phyloP scores from a whole-genome alignment of 2,329 filamentous ascomycete species.

The Epichloe brachyelytri region DNA sequence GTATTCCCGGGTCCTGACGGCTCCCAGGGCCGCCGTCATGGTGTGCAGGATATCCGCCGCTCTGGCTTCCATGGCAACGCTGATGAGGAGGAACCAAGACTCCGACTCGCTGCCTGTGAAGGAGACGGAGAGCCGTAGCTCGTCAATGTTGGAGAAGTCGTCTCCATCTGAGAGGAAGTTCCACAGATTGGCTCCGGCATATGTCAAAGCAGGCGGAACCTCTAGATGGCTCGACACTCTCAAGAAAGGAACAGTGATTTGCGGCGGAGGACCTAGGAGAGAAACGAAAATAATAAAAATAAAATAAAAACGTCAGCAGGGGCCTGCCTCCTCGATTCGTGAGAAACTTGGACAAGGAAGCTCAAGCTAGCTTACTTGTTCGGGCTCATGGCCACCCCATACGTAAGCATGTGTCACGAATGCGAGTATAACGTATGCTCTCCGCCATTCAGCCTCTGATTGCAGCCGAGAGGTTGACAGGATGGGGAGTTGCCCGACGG shows the following conservation, averaged over 20 bases:
- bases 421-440: slow-evolving; percentile 66
- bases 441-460: slow-evolving; percentile 60
- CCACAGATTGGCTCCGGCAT: slow-evolving; percentile 78
- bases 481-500: slow-evolving; percentile 53
- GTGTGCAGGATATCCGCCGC: slow-evolving; percentile 62
- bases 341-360: neutral
- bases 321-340: too few species aligned
- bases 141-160: slow-evolving; percentile 52
- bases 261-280: slow-evolving; percentile 46
- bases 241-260: slow-evolving; percentile 67
- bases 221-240: slow-evolving; percentile 59
- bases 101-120: slow-evolving; percentile 85
- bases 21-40: slow-evolving; percentile 65
- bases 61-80: slow-evolving; percentile 77
- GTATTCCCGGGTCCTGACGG: slow-evolving; percentile 49
- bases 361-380: slow-evolving; percentile 39
- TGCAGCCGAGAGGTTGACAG: slow-evolving; percentile 52
- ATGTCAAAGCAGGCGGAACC: slow-evolving; percentile 80
- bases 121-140: slow-evolving; percentile 60
- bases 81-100: slow-evolving; percentile 89
- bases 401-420: slow-evolving; percentile 80
- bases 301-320: too few species aligned
- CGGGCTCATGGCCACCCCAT: slow-evolving; percentile 69
- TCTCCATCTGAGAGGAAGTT: slow-evolving; percentile 47
- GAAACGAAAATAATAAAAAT: neutral